These are phyloP conservation scores for Trichoderma lentiforme DNA, from an alignment of 2,329 filamentous ascomycete species.

Conservation along the genomic window DNA sequence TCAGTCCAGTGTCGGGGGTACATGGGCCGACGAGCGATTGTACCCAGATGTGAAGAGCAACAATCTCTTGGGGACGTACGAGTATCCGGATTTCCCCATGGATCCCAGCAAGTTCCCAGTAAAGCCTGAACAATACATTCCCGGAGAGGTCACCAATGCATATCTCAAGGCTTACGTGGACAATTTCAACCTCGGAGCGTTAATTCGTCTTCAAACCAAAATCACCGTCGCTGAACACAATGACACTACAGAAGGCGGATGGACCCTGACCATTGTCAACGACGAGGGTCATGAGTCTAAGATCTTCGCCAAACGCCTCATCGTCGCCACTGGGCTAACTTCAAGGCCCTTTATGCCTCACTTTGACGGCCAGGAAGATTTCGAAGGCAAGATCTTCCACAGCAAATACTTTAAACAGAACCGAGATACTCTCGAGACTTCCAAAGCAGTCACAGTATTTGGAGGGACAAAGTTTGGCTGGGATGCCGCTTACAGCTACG, in stretches of 20 bases:
- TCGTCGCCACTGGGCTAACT: constrained; percentile 55
- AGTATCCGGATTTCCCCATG: constrained; percentile 74
- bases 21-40: constrained; percentile 65
- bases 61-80: constrained; percentile 69
- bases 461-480: constrained; percentile 64
- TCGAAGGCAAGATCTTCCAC: constrained; percentile 49
- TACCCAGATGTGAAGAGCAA: constrained; percentile 71
- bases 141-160: constrained; percentile 43
- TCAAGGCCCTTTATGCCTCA: constrained; percentile 45
- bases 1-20: constrained; percentile 59
- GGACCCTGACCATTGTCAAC: constrained; percentile 37
- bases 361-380: constrained; percentile 45
- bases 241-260: constrained; percentile 37
- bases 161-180: constrained; percentile 47
- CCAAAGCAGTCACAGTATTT: constrained; percentile 51
- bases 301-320: constrained; percentile 45
- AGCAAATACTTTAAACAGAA: constrained; percentile 44
- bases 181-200: constrained; percentile 40
- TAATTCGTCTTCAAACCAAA: constrained; percentile 39
- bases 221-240: constrained; percentile 44
- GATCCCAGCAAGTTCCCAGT: constrained; percentile 49
- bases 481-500: constrained; percentile 63
- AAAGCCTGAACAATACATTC: constrained; percentile 44
- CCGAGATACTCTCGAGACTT: constrained; percentile 38
- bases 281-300: constrained; percentile 23